Evolutionary conservation across 305 asterid species (phyloP).

Genomic region (Coffea humblotiana): DNA sequence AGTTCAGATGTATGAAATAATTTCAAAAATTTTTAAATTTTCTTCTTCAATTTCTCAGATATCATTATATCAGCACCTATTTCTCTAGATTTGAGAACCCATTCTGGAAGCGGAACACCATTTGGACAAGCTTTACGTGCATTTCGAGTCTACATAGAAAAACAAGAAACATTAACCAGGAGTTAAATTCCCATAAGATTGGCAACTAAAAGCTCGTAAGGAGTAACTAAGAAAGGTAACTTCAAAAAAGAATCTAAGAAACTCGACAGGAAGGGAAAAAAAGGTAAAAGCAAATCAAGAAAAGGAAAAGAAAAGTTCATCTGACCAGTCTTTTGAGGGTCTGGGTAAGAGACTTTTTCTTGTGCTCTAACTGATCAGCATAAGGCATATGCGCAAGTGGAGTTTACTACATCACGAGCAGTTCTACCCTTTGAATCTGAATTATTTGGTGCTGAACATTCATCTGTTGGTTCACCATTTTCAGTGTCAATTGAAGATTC

Average conservation of each 20-base stretch:
- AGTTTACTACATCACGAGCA: slow-evolving; percentile 85
- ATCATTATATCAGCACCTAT: slow-evolving; percentile 55
- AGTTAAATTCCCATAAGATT: neutral
- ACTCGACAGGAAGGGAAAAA: neutral
- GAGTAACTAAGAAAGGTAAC: no score
- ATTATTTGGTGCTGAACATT: slow-evolving; percentile 31
- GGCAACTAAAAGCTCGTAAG: neutral
- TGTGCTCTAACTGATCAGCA: slow-evolving; percentile 78
- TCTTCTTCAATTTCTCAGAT: slow-evolving; percentile 4
- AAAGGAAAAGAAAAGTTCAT: slow-evolving; percentile 17
- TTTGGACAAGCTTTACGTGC: slow-evolving; percentile 89
- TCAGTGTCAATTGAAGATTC: slow-evolving; percentile 31
- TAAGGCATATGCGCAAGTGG: slow-evolving; percentile 93
- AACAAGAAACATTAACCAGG: slow-evolving; percentile 13
- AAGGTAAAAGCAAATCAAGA: neutral
- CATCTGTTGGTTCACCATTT: slow-evolving; percentile 39
- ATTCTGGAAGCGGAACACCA: slow-evolving; percentile 81
- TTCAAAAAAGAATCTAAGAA: neutral
- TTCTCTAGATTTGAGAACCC: slow-evolving; percentile 82
- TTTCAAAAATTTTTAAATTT: neutral
- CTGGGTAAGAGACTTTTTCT: slow-evolving; percentile 64
- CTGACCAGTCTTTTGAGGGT: slow-evolving; percentile 77
- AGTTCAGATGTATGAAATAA: neutral
- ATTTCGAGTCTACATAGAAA: slow-evolving; percentile 66
- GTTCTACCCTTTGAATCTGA: slow-evolving; percentile 53